phyloP scores from a whole-genome alignment of 129 eudicot species.

The Gnaphalium uliginosum region DNA sequence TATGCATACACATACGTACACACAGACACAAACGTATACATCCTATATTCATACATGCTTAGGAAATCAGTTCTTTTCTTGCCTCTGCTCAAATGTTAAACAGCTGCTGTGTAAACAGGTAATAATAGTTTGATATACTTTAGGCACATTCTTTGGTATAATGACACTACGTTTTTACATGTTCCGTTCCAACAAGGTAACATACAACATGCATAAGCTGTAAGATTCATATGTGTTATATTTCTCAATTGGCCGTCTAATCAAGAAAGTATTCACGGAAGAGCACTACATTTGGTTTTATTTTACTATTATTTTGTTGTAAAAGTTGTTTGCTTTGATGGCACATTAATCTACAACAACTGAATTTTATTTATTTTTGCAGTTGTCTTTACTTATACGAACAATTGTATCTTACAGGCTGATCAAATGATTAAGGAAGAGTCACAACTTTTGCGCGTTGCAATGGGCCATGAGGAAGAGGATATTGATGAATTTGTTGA shows the following conservation, averaged over 20 bases:
- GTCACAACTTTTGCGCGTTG: slow-evolving; percentile 50
- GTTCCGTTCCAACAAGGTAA: neutral
- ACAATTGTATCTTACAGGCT: slow-evolving; percentile 53
- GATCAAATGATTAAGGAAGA: slow-evolving; percentile 69
- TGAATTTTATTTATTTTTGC: neutral
- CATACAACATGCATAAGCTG: neutral
- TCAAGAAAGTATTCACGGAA: neutral
- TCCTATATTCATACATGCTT: neutral
- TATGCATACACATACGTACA: neutral
- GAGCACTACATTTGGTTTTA: neutral
- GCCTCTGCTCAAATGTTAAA: neutral
- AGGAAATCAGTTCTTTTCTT: neutral
- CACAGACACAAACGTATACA: neutral
- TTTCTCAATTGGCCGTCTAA: neutral
- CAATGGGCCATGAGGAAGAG: slow-evolving; percentile 89
- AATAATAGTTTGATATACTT: neutral
- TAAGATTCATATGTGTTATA: neutral
- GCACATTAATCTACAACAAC: neutral
- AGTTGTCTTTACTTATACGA: neutral
- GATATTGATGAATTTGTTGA: slow-evolving; percentile 80
- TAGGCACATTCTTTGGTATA: neutral
- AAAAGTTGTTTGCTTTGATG: neutral
- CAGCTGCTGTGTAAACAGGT: too few species aligned
- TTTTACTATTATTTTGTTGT: neutral
- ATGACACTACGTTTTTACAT: neutral